Percentiles rank a stretch among this genome's conserved stretches.
These are phyloP conservation scores for Tephrocybe sp. DNA, from an alignment of 768 basidiomycete species.

Conservation along the genomic window DNA sequence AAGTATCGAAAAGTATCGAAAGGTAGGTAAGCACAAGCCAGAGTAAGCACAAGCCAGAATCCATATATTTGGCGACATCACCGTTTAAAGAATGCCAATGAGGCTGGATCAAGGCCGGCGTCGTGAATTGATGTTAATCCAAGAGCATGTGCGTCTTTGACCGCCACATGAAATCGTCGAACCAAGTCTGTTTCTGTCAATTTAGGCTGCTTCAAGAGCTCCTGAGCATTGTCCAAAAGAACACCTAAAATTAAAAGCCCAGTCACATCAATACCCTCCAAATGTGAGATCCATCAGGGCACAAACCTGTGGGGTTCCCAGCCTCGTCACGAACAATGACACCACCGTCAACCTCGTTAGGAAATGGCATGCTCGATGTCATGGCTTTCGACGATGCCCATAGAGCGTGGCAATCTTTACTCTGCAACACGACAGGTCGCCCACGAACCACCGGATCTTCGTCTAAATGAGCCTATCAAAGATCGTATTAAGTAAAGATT, in stretches of 20 bases:
- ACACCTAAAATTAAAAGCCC: conserved; percentile 49
- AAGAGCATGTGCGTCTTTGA: conserved; percentile 63
- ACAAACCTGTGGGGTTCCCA: conserved; percentile 71
- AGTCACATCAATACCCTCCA: conserved; percentile 7
- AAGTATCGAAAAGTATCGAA: too few species aligned
- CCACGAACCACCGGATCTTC: conserved; percentile 64
- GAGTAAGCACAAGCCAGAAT: too few species aligned
- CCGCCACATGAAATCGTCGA: conserved; percentile 59
- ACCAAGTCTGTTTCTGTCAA: conserved; percentile 64
- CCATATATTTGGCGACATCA: conserved; percentile 25
- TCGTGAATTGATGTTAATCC: conserved; percentile 89
- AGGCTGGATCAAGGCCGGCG: conserved; percentile 68
- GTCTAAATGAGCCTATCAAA: conserved; percentile 66
- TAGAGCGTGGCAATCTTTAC: conserved; percentile 87
- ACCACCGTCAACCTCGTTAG: conserved; percentile 76
- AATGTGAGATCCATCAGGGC: conserved; percentile 3
- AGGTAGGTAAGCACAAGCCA: conserved; percentile 9
- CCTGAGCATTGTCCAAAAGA: conserved; percentile 86
- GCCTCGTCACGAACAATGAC: conserved; percentile 66
- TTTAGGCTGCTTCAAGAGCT: conserved; percentile 61
- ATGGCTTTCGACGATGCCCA: conserved; percentile 79
- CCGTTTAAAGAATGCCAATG: conserved; percentile 76
- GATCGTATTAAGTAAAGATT: background rate
- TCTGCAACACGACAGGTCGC: conserved; percentile 73
- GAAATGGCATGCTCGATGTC: conserved; percentile 57